Evolutionary conservation across 2,329 filamentous ascomycete species (phyloP), one percentile per base, ranked within the genome.

Genomic region (Venturia carpophila): DNA sequence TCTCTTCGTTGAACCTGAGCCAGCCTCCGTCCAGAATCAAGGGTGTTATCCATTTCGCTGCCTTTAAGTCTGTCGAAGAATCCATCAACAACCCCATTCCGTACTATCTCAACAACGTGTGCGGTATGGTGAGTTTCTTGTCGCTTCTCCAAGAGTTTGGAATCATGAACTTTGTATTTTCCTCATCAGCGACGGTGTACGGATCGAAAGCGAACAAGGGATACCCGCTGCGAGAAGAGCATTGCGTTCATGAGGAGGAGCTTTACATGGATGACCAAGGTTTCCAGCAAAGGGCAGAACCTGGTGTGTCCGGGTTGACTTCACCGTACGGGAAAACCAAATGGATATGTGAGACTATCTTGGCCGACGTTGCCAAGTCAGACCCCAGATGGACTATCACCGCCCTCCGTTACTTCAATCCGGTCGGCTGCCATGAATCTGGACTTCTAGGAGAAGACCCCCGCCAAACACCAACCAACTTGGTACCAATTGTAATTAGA

Each of bases 31-130:
- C 83, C 2, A 79, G 76, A 37, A 86, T 88, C 67, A 76, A 77
- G 0, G 85, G 84, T 0, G 84, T 88, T n/a, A 87, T 89, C 66
- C 86, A 89, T 70, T 88, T 88, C 68, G 86, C 86, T 17, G 86
- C 86, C 0, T 83, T 84, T 77, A 88, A 88, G 72, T 84, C 85
- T 1, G 85, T 88, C 0, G 81, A 81, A 30, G 85, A 89, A 69
- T 87, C 84, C 56, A 87, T 88, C 67, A 73, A 76, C 37, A 76
- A 79, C 66, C 86, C 86, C 0, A 73, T 88, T 65, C 81, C 82
- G 66, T 89, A 89, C 74, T 89, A 88, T 73, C 79, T 80, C 67
- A 89, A 88, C 77, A 89, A 89, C 67, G 84, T 88, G 42, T 82
- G 81, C 69, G 86, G 86, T 0, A 76, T 88, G 9, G 78, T 88